Conservation (phyloP, 345 rosid genomes). For the Carallia pectinifolia region DNA sequence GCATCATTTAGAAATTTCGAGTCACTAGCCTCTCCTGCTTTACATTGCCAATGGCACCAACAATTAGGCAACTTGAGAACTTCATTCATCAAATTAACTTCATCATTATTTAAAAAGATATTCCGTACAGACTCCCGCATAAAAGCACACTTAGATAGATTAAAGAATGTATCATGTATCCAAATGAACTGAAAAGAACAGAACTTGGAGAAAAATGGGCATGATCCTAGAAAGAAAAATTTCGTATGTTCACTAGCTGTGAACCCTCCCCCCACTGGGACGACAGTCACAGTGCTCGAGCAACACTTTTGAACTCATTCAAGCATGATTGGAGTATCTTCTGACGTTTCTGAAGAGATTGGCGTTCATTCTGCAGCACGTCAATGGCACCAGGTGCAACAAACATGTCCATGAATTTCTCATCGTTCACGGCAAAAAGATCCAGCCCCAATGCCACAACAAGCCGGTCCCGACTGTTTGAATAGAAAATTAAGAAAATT, state of each 20-base stretch:
- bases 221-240: background rate
- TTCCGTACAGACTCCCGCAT: background rate
- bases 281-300: conserved; percentile 57
- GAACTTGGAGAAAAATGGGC: background rate
- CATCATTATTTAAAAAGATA: background rate
- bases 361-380: conserved; percentile 61
- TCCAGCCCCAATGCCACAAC: conserved; percentile 85
- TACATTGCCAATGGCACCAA: too few species aligned
- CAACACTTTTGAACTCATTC: conserved; percentile 76
- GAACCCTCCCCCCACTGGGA: conserved; percentile 18
- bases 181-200: background rate
- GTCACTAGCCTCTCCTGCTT: too few species aligned
- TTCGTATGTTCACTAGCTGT: conserved; percentile 21
- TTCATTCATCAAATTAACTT: conserved; percentile 3
- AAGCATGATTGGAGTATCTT: conserved; percentile 83
- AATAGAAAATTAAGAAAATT: background rate
- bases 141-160: background rate
- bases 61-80: too few species aligned
- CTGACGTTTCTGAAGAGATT: conserved; percentile 79
- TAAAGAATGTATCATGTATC: background rate
- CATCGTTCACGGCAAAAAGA: conserved; percentile 82
- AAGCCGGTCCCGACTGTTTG: conserved; percentile 64
- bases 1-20: too few species aligned
- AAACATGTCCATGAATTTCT: conserved; percentile 93
- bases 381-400: conserved; percentile 91